Evolutionary conservation across 306 rosid species (phyloP).

Genomic region (Malus sylvestris): DNA sequence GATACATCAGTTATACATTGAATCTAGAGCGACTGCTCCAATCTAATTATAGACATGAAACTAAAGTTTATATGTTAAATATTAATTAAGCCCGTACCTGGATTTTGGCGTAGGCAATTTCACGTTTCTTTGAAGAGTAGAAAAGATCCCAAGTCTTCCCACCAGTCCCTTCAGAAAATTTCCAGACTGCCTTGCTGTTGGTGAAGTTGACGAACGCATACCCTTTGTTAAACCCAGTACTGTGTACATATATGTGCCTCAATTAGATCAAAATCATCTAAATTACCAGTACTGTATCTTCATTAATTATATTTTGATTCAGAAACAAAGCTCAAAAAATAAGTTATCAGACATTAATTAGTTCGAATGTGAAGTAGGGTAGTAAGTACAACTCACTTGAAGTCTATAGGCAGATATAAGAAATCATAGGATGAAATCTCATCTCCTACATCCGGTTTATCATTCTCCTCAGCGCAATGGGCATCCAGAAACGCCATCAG

Average conservation of each 20-base stretch:
- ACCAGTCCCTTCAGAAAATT: conserved; percentile 21
- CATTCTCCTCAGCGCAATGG: conserved; percentile 33
- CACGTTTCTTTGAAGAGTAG: conserved; percentile 38
- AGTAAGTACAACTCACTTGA: conserved; percentile 19
- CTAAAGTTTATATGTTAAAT: no score
- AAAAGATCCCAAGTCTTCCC: conserved; percentile 36
- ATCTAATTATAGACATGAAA: no score
- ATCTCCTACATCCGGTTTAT: background rate
- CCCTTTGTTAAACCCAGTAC: conserved; percentile 47
- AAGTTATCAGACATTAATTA: background rate
- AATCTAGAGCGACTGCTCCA: no score
- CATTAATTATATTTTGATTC: background rate
- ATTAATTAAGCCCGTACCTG: conserved; percentile 28
- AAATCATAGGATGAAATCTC: conserved; percentile 32
- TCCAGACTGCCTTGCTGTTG: conserved; percentile 32
- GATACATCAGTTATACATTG: no score
- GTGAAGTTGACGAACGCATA: conserved; percentile 76
- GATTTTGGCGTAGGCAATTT: conserved; percentile 38
- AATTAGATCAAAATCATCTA: background rate
- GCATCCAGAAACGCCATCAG: conserved; percentile 35
- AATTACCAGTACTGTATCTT: no score
- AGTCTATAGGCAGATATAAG: conserved; percentile 59
- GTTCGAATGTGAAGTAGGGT: background rate
- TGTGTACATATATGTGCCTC: conserved; percentile 5
- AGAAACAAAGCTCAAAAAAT: background rate